Conservation (phyloP, 305 asterid species). For the Rubia balearica region DNA sequence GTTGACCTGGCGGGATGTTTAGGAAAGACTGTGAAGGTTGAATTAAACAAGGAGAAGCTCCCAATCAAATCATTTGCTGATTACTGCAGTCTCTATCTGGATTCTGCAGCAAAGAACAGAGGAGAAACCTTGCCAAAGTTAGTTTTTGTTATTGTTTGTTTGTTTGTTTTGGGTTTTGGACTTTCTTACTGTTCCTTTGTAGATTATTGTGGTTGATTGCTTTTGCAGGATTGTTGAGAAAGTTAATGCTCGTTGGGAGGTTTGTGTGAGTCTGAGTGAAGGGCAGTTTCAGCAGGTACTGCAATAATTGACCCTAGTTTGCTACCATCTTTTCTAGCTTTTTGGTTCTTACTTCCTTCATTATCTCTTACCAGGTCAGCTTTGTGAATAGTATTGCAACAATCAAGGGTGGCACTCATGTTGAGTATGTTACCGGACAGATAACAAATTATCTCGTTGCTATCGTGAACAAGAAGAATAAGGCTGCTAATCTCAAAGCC, state of each 20-base stretch:
- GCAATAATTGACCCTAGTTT: constrained; percentile 6
- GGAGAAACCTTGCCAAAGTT: constrained; percentile 34
- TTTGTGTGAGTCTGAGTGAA: constrained; percentile 82
- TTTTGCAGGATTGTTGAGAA: constrained; percentile 60
- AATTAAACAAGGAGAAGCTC: constrained; percentile 60
- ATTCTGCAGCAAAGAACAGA: constrained; percentile 38
- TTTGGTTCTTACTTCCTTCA: neutral
- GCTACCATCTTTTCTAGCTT: neutral
- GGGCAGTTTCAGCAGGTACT: constrained; percentile 93
- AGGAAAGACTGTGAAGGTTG: constrained; percentile 85
- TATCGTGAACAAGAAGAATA: constrained; percentile 69
- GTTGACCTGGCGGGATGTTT: constrained; percentile 89
- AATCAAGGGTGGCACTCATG: constrained; percentile 97
- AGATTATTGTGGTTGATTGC: constrained; percentile 12
- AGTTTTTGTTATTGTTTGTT: neutral
- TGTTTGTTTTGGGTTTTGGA: neutral
- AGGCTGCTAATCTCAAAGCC: constrained; percentile 64
- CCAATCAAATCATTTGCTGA: constrained; percentile 69
- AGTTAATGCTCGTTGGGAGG: constrained; percentile 82
- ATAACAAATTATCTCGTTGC: constrained; percentile 63
- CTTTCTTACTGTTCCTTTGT: neutral
- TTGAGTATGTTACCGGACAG: constrained; percentile 83
- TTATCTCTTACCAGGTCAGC: constrained; percentile 59
- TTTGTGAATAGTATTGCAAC: constrained; percentile 89
- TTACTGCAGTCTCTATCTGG: constrained; percentile 73